Percentiles rank a stretch among this genome's conserved stretches.
phyloP scores from a whole-genome alignment of 1,284 basidiomycete genomes.

The Kalmanozyma brasiliensis region DNA sequence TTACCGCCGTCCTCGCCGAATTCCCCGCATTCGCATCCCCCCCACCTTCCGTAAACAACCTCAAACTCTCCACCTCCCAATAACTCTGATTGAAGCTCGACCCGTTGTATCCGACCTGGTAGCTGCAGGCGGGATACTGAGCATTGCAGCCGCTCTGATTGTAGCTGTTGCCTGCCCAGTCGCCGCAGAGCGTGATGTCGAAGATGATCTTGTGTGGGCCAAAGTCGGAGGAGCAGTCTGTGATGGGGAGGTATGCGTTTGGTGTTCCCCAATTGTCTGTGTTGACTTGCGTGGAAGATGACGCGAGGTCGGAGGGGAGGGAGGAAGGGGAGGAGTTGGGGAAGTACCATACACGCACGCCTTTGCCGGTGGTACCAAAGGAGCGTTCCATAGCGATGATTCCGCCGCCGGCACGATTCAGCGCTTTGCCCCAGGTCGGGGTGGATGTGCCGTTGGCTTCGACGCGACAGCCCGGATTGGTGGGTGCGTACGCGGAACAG shows the following conservation, averaged over 20 bases:
- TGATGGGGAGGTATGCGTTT: constrained; percentile 53
- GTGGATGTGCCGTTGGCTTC: constrained; percentile 55
- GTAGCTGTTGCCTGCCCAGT: constrained; percentile 58
- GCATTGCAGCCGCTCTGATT: constrained; percentile 40
- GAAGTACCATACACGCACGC: constrained; percentile 65
- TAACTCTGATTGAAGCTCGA: constrained; percentile 53
- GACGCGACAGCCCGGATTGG: constrained; percentile 58
- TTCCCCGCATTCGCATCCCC: constrained; percentile 37
- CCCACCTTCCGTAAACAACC: constrained; percentile 53
- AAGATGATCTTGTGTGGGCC: constrained; percentile 58
- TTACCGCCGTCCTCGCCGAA: constrained; percentile 23
- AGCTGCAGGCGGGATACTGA: constrained; percentile 50
- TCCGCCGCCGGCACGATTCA: constrained; percentile 62
- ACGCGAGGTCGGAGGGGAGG: constrained; percentile 52
- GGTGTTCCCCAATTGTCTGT: constrained; percentile 58
- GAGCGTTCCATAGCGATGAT: constrained; percentile 64
- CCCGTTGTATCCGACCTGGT: constrained; percentile 58
- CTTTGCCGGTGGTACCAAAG: constrained; percentile 57
- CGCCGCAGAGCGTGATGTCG: constrained; percentile 64
- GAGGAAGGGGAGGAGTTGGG: constrained; percentile 23
- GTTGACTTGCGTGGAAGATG: constrained; percentile 34
- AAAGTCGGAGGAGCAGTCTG: constrained; percentile 57
- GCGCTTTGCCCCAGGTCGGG: constrained; percentile 50
- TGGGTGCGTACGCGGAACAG: constrained; percentile 48
- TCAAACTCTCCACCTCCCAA: constrained; percentile 56